Conservation (phyloP, 2,329 filamentous ascomycete species). For the Monosporascus sp. region DNA sequence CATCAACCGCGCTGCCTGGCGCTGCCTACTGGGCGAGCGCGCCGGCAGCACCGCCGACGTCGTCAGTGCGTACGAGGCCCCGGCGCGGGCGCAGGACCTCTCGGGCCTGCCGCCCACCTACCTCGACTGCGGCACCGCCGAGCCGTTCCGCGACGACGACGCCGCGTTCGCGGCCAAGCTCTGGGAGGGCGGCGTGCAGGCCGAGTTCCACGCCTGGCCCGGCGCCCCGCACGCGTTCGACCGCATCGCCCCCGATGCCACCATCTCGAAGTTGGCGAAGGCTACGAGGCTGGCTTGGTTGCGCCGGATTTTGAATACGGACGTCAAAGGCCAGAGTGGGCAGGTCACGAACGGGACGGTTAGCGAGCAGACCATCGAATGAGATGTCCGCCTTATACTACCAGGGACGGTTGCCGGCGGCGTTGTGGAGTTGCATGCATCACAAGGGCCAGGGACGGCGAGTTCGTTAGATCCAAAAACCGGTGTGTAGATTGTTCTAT, state of each 20-base stretch:
- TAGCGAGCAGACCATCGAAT: too few species aligned
- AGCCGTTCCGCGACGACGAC: conserved; percentile 30
- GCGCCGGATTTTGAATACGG: conserved; percentile 7
- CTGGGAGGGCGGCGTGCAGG: conserved; percentile 26
- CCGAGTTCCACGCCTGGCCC: conserved; percentile 31
- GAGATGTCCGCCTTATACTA: too few species aligned
- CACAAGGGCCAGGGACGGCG: too few species aligned
- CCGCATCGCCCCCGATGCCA: conserved; percentile 21
- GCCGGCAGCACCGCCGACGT: conserved; percentile 16
- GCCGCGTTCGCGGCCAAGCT: conserved; percentile 28
- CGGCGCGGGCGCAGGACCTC: conserved; percentile 24
- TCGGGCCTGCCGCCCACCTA: conserved; percentile 25
- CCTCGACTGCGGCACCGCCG: conserved; percentile 29
- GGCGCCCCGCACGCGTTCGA: conserved; percentile 29
- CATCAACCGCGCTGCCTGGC: conserved; percentile 26
- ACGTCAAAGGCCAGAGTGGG: too few species aligned
- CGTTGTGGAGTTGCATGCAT: neutral
- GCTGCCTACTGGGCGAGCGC: conserved; percentile 23
- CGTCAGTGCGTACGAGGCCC: conserved; percentile 23
- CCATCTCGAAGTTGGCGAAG: conserved; percentile 23
- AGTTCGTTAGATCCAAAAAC: too few species aligned
- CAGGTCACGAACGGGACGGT: too few species aligned
- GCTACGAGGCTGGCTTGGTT: conserved; percentile 24
- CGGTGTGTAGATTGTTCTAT: too few species aligned
- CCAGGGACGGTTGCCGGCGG: too few species aligned